phyloP scores from a whole-genome alignment of 129 eudicot species.

The carrot (Daucus carota) region DNA sequence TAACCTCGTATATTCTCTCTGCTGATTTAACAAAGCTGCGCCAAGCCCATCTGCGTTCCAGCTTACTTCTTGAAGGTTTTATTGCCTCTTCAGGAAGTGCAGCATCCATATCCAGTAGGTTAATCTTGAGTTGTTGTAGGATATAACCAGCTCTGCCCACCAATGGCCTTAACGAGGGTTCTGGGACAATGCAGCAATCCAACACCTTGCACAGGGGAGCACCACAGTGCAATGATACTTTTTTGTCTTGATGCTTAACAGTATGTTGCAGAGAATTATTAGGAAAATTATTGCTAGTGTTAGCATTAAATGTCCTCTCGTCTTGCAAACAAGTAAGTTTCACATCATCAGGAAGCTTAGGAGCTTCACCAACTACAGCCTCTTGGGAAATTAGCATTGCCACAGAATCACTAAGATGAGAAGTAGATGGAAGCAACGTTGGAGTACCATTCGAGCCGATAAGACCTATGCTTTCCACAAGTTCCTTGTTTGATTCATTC shows the following conservation, averaged over 20 bases:
- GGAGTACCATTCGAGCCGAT: constrained; percentile 54
- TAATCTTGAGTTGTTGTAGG: constrained; percentile 35
- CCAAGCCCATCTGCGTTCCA: constrained; percentile 33
- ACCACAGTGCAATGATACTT: neutral
- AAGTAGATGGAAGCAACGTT: constrained; percentile 17
- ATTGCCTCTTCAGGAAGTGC: constrained; percentile 52
- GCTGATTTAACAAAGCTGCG: constrained; percentile 35
- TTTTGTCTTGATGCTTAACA: neutral
- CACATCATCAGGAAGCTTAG: constrained; percentile 9
- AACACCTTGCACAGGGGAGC: neutral
- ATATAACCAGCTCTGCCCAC: constrained; percentile 21
- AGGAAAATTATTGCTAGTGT: neutral
- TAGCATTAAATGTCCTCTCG: neutral
- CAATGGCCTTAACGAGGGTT: constrained; percentile 27
- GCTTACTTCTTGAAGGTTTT: constrained; percentile 14
- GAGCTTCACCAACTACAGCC: neutral
- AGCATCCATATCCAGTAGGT: constrained; percentile 69
- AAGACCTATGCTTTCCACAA: constrained; percentile 53
- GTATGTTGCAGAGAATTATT: neutral
- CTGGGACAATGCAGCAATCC: constrained; percentile 17
- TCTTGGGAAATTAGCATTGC: constrained; percentile 7
- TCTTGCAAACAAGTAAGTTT: neutral
- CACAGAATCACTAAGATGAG: constrained; percentile 24
- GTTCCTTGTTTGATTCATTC: constrained; percentile 44
- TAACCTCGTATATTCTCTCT: constrained; percentile 32